Base-by-base conservation (phyloP, 306 rosid species). In the Castanea sativa region DNA sequence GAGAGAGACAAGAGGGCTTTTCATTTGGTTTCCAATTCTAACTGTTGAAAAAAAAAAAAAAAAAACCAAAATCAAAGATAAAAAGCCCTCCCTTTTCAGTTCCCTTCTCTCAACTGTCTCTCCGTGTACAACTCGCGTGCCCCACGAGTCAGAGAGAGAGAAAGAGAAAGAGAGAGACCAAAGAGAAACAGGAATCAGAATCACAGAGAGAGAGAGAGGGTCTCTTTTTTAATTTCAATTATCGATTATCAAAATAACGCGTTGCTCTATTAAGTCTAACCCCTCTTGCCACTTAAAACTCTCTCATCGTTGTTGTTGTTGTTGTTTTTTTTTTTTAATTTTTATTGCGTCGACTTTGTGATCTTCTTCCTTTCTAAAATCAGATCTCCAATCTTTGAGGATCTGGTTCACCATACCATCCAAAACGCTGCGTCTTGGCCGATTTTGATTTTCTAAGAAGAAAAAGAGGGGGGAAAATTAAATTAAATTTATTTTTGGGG, bases 91-190 rank as follows among this genome's bases (percentile, higher is more conserved):
- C 57, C 23, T 18, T 60, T 61, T 67, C 41, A 53, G 77, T 73
- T 85, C 70, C 79, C 78, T 73, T 77, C 45, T 85, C 90, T 83
- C 89, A 90, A 89, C 99, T 82, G 92, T 85, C 87, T 83, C 86
- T 88, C 89, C 94, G 92, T 87, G 94, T 91, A 89, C 83, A 86
- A 81, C 92, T 92, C 93, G 94, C 93, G 90, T 87, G 87, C 88
- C 76, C 81, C 81, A 85, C 76, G 86, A 85, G 86, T 64, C 78
- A 79, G 83, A 75, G 75, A 87, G 82, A 82, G 0, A 38, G 30
- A 81, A 68, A 27, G 23, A 21, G 0, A 73, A 51, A 76, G 85
- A 55, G 78, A 87, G 82, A 82, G 0, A 78, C 19, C 69, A 41
- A 10, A 38, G 53, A 82, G 73, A 27, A 60, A 74, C 71, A 82